Evolutionary conservation across 2,329 filamentous ascomycete genomes (phyloP), one percentile per base, ranked within the genome.

Genomic region (Cladosporium velox): DNA sequence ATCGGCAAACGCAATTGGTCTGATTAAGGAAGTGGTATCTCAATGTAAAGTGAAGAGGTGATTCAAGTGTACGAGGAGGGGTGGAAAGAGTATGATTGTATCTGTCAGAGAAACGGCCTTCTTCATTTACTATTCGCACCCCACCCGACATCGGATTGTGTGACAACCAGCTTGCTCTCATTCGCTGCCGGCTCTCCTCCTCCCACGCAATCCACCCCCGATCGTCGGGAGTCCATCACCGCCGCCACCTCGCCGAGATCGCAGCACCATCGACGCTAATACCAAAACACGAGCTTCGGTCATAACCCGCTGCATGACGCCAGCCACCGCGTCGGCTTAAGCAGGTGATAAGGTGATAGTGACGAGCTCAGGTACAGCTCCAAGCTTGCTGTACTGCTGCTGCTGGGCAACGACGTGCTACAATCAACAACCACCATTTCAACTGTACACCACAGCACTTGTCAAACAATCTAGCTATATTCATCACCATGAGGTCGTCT

Each of bases 401-500:
- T 4, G 38, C 26, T n/a, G 57, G 24, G 57, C 47, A 38, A 52
- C 30, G n/a, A 52, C 44, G 58, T 41, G 41, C 35, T 21, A n/a
- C 41, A 49, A 30, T 28, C 41, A 34, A 49, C 30, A 34, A 21
- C 41, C 8, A 24, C 28, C n/a, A 15, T 15, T 60, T 30, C 57
- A 35, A 35, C 35, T 14, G 18, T 6, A 49, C 58, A 34, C 15
- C 38, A 30, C 24, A 28, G 26, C 24, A 11, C 18, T 15, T 58
- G 34, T 21, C 18, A 24, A 15, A 14, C 30, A 21, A 3, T 15
- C 55, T 24, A 12, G 21, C 8, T 44, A 44, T 44, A 21, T 28
- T 18, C 68, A 14, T 41, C 28, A 26, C 11, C 12, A 73, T 73
- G 72, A 73, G 70, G 70, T 65, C 71, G 11, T 61, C 66, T 24